Base-by-base conservation (phyloP, 177 flowering plant genomes). In the Vitis hybrid region DNA sequence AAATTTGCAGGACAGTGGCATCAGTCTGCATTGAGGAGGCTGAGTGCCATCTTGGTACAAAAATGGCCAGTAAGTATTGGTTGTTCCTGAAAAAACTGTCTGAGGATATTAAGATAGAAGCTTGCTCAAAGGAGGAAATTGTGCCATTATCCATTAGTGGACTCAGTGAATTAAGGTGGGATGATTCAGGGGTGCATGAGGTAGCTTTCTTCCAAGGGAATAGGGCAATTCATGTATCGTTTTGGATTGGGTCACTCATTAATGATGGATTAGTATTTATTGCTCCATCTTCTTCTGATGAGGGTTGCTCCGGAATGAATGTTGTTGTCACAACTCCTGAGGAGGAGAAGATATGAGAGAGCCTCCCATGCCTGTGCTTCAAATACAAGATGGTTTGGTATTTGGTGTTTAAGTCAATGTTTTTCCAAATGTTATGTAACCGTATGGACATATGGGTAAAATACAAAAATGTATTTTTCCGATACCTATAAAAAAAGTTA, bases 231-330 rank as follows among this genome's bases (percentile, higher is more conserved):
- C 58, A 19, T 70, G 82, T 69, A 44, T 81, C 88, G 0, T 69
- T 72, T 61, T 81, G 84, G 83, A 63, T 85, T 52, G 77, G 68
- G 11, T 74, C 79, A 38, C 8, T 0, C 0, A 44, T 59, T 3
- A 4, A 19, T 49, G 79, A 66, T 52, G 82, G 80, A 19, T 49
- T 80, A 53, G 80, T 85, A 11, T 24, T 82, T 72, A 74, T 74
- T 17, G 65, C 72, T 52, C 71, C 83, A 62, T 65, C 73, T 59
- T 4, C 20, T 38, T 69, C 24, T 50, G 74, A 73, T 53, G 15
- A 14, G 1, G 56, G 56, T 20, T 31, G 17, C 17, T 11, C 54
- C 20, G 76, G 31, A 57, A 56, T 66, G 12, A 72, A 76, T 15
- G 44, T 80, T n/a, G 61, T 70, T 60, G 77, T 80, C 61, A 58